Conservation (phyloP, 2,329 filamentous ascomycete species). For the Tolypocladium endophyticum region DNA sequence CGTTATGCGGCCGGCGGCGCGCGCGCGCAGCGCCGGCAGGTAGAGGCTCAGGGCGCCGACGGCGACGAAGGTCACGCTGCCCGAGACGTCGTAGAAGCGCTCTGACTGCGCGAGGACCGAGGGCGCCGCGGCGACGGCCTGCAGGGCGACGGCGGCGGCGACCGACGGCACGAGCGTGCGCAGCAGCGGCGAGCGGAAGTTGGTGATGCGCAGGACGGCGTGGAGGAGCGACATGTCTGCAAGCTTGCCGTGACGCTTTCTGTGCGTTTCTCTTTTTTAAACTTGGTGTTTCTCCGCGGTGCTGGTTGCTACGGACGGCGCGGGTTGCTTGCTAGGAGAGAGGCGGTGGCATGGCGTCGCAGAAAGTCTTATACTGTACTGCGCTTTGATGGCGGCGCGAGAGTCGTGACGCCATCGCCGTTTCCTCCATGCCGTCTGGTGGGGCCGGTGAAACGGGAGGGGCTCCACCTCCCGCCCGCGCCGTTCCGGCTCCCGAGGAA, state of each 20-base stretch:
- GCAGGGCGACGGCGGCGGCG: conserved; percentile 51
- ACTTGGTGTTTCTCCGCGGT: background rate
- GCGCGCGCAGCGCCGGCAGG: conserved; percentile 47
- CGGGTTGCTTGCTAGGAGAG: background rate
- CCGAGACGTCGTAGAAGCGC: conserved; percentile 58
- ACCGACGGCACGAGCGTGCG: conserved; percentile 52
- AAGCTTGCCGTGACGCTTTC: too few species aligned
- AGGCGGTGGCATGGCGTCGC: background rate
- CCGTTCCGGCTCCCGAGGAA: background rate
- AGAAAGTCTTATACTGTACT: background rate
- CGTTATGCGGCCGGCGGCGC: conserved; percentile 25
- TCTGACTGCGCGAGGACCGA: conserved; percentile 51
- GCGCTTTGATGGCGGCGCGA: background rate
- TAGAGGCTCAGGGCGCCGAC: conserved; percentile 52
- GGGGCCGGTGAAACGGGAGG: background rate
- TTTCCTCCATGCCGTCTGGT: background rate
- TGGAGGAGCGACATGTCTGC: conserved; percentile 24
- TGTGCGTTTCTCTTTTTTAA: background rate
- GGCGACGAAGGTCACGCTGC: conserved; percentile 55
- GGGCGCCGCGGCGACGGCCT: conserved; percentile 51
- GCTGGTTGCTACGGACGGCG: background rate
- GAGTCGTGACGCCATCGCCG: background rate
- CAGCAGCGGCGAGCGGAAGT: conserved; percentile 51
- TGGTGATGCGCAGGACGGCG: conserved; percentile 46
- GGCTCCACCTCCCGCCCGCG: background rate